These are phyloP conservation scores for Purshia tridentata DNA, from an alignment of 306 rosid genomes.

Conservation along the genomic window DNA sequence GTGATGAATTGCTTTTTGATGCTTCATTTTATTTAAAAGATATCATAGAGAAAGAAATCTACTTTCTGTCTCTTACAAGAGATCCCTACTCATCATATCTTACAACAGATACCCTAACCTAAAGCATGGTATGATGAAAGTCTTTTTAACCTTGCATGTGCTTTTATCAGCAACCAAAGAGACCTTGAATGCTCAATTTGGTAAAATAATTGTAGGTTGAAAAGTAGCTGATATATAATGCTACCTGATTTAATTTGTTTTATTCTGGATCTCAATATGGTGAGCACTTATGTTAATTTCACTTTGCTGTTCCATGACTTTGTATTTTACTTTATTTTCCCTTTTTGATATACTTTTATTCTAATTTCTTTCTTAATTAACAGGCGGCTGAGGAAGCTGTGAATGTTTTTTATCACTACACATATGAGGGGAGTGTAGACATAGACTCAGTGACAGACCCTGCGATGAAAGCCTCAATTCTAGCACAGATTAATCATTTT, in stretches of 20 bases:
- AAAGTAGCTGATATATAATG: background rate
- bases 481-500: constrained; percentile 98
- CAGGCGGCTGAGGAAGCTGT: constrained; percentile 98
- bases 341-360: constrained; percentile 31
- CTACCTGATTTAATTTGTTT: background rate
- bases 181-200: background rate
- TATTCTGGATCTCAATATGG: background rate
- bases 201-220: background rate
- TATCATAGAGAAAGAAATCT: background rate
- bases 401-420: constrained; percentile 95
- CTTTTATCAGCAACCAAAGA: background rate
- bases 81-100: too few relatives aligned
- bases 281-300: background rate
- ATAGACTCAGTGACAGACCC: constrained; percentile 98
- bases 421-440: constrained; percentile 97
- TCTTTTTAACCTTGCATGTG: background rate
- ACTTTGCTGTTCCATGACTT: constrained; percentile 4
- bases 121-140: background rate
- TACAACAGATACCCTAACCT: background rate
- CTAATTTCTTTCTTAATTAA: constrained; percentile 28
- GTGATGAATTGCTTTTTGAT: background rate
- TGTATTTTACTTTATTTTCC: background rate
- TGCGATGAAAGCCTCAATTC: constrained; percentile 98
- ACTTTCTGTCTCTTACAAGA: too few relatives aligned
- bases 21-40: background rate